A percentile compares a stretch with the other conserved stretches of the same genome.
phyloP scores from a whole-genome alignment of 257 asterid genomes.

The Oldenlandia corymbosa region DNA sequence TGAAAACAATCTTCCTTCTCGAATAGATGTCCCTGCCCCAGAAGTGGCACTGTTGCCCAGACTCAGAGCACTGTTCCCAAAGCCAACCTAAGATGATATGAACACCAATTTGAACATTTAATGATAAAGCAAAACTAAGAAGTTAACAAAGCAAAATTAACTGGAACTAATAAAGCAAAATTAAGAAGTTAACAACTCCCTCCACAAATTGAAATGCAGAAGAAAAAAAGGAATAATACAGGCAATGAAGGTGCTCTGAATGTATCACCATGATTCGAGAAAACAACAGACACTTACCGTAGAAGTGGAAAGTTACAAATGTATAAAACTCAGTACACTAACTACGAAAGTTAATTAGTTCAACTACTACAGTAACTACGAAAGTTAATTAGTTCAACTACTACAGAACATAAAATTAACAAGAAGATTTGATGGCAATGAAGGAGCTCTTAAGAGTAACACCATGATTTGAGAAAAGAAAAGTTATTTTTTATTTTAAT shows the following conservation, averaged over 20 bases:
- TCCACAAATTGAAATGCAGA: background rate
- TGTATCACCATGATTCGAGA: background rate
- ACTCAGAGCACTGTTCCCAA: slow-evolving; percentile 26
- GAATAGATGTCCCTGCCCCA: slow-evolving; percentile 25
- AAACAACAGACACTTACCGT: background rate
- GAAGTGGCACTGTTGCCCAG: slow-evolving; percentile 13
- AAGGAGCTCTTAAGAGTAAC: too few species aligned
- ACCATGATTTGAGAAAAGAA: too few species aligned
- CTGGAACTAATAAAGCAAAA: background rate
- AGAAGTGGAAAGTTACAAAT: background rate
- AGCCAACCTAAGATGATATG: slow-evolving; percentile 35
- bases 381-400: too few species aligned
- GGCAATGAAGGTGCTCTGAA: background rate
- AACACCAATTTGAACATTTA: slow-evolving; percentile 11
- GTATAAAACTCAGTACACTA: background rate
- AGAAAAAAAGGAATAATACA: background rate
- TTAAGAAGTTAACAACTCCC: background rate
- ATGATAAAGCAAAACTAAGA: background rate
- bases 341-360: too few species aligned
- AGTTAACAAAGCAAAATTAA: background rate
- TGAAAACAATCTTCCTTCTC: slow-evolving; percentile 29
- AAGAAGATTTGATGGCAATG: too few species aligned
- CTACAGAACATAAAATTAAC: too few species aligned
- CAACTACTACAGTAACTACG: too few species aligned
- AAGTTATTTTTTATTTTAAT: too few species aligned